These are phyloP conservation scores for Aspergillus viridinutans DNA, from an alignment of 2,329 filamentous ascomycete genomes.

Conservation along the genomic window DNA sequence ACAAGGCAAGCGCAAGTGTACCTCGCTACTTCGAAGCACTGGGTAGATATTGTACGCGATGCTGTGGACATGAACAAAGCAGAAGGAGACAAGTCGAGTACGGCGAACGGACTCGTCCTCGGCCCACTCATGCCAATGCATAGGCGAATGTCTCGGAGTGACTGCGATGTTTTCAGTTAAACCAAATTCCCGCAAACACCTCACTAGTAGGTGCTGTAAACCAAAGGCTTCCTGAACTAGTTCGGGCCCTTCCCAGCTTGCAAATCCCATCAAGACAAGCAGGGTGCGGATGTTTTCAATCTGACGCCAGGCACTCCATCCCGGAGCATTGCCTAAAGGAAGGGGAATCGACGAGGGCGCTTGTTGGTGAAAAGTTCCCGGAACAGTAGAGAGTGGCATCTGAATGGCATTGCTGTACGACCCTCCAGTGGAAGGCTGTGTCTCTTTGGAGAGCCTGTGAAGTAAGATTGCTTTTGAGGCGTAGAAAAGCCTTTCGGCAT, in stretches of 20 bases:
- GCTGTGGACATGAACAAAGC: slow-evolving; percentile 37
- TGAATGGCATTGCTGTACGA: slow-evolving; percentile 14
- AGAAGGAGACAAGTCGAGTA: slow-evolving; percentile 36
- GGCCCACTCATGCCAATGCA: slow-evolving; percentile 36
- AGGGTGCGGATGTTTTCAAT: slow-evolving; percentile 30
- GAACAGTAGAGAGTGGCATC: slow-evolving; percentile 13
- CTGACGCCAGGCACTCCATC: slow-evolving; percentile 17
- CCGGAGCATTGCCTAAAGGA: slow-evolving; percentile 7
- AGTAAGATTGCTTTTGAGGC: slow-evolving; percentile 59
- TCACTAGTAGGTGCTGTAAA: slow-evolving; percentile 28
- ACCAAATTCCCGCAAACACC: slow-evolving; percentile 27
- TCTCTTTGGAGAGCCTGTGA: slow-evolving; percentile 49
- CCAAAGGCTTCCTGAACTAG: slow-evolving; percentile 30
- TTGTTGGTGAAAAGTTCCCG: slow-evolving; percentile 13
- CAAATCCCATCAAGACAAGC: slow-evolving; percentile 29
- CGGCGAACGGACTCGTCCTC: slow-evolving; percentile 33
- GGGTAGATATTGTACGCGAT: slow-evolving; percentile 39
- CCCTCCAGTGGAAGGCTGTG: slow-evolving; percentile 10
- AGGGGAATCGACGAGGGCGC: slow-evolving; percentile 9
- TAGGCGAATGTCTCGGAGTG: slow-evolving; percentile 18
- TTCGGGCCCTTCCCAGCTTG: slow-evolving; percentile 30
- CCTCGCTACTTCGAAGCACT: slow-evolving; percentile 34
- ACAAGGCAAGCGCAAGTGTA: slow-evolving; percentile 36
- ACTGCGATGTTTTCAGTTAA: slow-evolving; percentile 22
- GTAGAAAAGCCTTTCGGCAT: slow-evolving; percentile 44